These are phyloP conservation scores for Aspergillus proliferans DNA, from an alignment of 2,329 filamentous ascomycete genomes.

Conservation along the genomic window DNA sequence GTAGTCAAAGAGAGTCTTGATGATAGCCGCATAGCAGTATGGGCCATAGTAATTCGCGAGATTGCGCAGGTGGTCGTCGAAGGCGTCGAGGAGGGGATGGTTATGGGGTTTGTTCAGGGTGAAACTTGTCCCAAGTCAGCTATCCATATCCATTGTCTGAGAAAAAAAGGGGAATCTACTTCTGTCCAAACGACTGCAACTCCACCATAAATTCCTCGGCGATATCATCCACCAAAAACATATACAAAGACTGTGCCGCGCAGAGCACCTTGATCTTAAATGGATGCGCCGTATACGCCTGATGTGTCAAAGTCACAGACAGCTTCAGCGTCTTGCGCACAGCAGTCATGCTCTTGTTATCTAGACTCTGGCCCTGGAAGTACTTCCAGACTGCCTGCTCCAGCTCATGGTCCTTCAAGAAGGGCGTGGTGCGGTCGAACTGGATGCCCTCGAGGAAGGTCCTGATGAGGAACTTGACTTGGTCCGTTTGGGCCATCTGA, in stretches of 20 bases:
- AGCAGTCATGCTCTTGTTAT: not conserved
- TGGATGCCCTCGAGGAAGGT: slow-evolving; percentile 6
- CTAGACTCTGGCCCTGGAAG: slow-evolving; percentile 6
- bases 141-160: too few species aligned
- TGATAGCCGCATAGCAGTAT: slow-evolving; percentile 9
- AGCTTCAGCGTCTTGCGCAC: slow-evolving; percentile 5
- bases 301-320: slow-evolving; percentile 3
- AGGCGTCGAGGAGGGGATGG: slow-evolving; percentile 1
- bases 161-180: not conserved
- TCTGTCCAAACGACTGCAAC: slow-evolving; percentile 7
- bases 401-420: slow-evolving; percentile 4
- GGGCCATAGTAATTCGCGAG: slow-evolving; percentile 6
- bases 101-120: not conserved
- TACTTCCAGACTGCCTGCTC: slow-evolving; percentile 5
- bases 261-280: slow-evolving; percentile 8
- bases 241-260: slow-evolving; percentile 7
- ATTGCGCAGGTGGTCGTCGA: slow-evolving; percentile 6
- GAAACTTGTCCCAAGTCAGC: not conserved
- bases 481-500: too few species aligned
- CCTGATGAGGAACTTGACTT: slow-evolving; percentile 2
- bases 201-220: slow-evolving; percentile 6
- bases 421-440: slow-evolving; percentile 4
- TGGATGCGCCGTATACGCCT: slow-evolving; percentile 4
- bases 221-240: slow-evolving; percentile 11
- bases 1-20: slow-evolving; percentile 7